Percentiles rank a stretch among this genome's conserved stretches.
These are phyloP conservation scores for maize (Zea mays) DNA, from an alignment of 176 grass and related monocot genomes.

Conservation along the genomic window DNA sequence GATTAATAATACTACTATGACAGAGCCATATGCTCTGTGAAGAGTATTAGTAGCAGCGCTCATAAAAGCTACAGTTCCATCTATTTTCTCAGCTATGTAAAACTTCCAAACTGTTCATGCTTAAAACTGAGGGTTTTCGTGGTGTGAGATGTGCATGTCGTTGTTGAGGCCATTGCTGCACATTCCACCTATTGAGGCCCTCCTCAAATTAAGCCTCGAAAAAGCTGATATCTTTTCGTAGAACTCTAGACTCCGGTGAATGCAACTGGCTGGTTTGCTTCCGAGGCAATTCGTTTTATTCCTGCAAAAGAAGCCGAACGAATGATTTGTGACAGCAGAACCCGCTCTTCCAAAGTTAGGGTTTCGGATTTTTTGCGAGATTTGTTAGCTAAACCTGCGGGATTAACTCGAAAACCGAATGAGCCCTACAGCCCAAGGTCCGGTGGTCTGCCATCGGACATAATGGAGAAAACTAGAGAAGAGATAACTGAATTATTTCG, in stretches of 20 bases:
- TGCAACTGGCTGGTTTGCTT: background rate
- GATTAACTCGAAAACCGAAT: too few relatives aligned
- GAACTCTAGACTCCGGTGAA: background rate
- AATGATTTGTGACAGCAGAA: background rate
- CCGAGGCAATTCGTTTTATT: background rate
- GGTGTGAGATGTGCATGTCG: background rate
- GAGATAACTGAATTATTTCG: too few relatives aligned
- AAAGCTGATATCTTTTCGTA: background rate
- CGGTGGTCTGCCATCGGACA: too few relatives aligned
- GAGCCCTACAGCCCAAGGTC: too few relatives aligned
- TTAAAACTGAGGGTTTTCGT: background rate
- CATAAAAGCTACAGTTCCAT: background rate
- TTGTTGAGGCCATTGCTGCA: background rate
- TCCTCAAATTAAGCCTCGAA: background rate
- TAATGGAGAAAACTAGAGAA: too few relatives aligned
- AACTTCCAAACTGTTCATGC: background rate
- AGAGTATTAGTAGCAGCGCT: background rate
- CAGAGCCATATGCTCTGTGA: slow-evolving; percentile 34
- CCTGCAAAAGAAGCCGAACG: background rate
- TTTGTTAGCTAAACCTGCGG: too few relatives aligned
- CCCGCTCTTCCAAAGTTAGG: background rate
- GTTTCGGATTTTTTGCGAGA: too few relatives aligned
- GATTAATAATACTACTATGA: slow-evolving; percentile 17
- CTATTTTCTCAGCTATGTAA: background rate
- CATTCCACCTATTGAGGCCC: background rate